Evolutionary conservation across 352 stramenopile genomes (phyloP), one percentile per base, ranked within the genome.

Genomic region (Phytophthora brassicae): DNA sequence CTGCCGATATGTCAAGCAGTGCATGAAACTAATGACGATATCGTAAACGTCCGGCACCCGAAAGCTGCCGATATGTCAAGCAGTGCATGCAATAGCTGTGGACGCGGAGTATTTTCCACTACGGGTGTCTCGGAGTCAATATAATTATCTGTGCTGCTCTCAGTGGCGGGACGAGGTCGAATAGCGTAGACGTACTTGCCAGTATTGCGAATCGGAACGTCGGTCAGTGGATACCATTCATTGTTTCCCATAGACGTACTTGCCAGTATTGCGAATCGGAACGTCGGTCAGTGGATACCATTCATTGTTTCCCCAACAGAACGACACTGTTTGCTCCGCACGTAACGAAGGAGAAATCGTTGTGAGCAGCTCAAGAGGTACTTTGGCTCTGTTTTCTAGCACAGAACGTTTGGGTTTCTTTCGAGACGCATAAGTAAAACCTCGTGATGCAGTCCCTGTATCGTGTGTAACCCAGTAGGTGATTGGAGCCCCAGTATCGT

Each of bases 151-250:
- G 42, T 5, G 41, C 42, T 17, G 36, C 31, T 44, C 6, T 57
- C 42, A 13, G 24, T 23, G 2, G 23, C 42, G 29, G 47, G 52
- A 16, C 26, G 63, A 62, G 81, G 66, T 6, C 84, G 66, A 22
- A 95, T 64, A 4, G 81, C 82, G 49, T 92, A 92, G 0, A 95
- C 70, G 45, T 88, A 92, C 47, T 90, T 91, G 14, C 86, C 84
- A 22, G 79, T 76, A 29, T 79, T 87, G 26, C 88, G 80, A 45
- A 93, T 90, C 2, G 83, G 79, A 17, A 95, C 79, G 28, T 93
- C 81, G 4, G 78, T 92, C 0, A 95, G 43, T 2, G 86, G 84
- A 47, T 90, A 65, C 86, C 86, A 95, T 4, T 77, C 61, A 12
- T 80, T 77, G 19, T 92, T 64, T 14, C 73, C 80, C 79, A 51